Base-by-base conservation (phyloP, 202 grass and related monocot genomes). In the Thinopyrum obtusiflorum region DNA sequence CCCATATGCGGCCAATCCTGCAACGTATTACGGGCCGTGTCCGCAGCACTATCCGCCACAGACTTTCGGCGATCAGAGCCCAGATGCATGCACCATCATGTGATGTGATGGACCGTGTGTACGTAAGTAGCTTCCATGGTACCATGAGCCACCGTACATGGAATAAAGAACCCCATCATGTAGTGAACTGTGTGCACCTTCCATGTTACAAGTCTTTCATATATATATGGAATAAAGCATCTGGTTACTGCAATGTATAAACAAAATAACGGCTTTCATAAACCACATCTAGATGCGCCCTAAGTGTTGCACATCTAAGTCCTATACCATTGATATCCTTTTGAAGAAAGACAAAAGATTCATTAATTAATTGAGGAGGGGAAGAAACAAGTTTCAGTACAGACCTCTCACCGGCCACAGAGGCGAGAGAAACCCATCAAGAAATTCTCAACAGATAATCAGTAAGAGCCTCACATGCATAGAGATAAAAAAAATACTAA, bases 51-150 rank as follows among this genome's bases (percentile, higher is more conserved):
- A 77, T 70, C 64, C 37, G 70, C 6, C 78, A 5, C 65, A 72
- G 24, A 5, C 51, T 12, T 82, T 78, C 55, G 9, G 79, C 11
- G 78, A 89, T n/a, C 78, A 82, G 79, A 86, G 78, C 83, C 88
- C 88, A 20, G 81, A 78, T 20, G 57, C 31, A 42, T 89, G 88
- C 55, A 57, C 39, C 63, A 57, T 89, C 65, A 73, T 69, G 62
- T 87, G 28, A 86, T 29, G 20, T 20, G 0, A 29, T 59, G 20
- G 8, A 21, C 55, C 47, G 4, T 15, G 15, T 9, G 18, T 51
- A 11, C 2, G 60, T 18, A 32, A 7, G 28, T 66, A 18, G 28
- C 25, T 28, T 64, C 11, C 25, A 64, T 64, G 61, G 24, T 64
- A 64, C 20, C 5, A 64, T 64, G 29, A 29, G 12, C 25, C 23